Evolutionary conservation across 495 filamentous ascomycete genomes (phyloP).

Genomic region (Aspergillus sclerotioniger): DNA sequence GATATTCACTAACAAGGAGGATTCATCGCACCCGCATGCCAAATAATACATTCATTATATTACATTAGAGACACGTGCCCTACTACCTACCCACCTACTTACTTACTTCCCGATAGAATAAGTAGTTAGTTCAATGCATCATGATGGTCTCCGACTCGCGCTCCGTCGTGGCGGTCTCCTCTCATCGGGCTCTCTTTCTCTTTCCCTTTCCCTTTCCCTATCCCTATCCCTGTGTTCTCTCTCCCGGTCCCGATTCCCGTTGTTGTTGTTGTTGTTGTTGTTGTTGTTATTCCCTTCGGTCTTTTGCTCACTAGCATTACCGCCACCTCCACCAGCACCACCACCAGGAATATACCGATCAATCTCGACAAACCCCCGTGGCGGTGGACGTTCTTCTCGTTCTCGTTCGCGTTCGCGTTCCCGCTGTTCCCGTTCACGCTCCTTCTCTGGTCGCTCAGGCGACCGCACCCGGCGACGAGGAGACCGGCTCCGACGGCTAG

Average conservation of each 20-base stretch:
- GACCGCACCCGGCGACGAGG: constrained; percentile 45
- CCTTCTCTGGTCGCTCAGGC: constrained; percentile 23
- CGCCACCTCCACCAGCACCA: constrained; percentile 10
- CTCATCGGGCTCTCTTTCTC: neutral
- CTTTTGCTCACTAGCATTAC: constrained; percentile 34
- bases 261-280: constrained; percentile 21
- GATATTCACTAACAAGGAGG: no score
- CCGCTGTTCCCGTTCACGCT: constrained; percentile 16
- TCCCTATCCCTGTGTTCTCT: neutral
- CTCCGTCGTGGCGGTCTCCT: neutral
- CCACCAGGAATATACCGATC: constrained; percentile 53
- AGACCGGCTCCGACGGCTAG: constrained; percentile 44
- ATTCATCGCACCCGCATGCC: no score
- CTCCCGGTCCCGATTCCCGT: constrained; percentile 26
- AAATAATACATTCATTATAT: neutral
- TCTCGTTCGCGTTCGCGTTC: no score
- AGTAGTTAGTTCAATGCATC: neutral
- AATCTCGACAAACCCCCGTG: constrained; percentile 35
- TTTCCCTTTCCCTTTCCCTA: neutral
- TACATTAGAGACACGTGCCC: neutral
- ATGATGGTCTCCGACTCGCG: neutral
- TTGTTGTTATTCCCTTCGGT: constrained; percentile 24
- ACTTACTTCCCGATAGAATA: neutral
- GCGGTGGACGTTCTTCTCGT: no score
- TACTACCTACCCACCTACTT: neutral